Evolutionary conservation across 2,329 filamentous ascomycete species (phyloP).

Genomic region (Pochonia chlamydosporia): DNA sequence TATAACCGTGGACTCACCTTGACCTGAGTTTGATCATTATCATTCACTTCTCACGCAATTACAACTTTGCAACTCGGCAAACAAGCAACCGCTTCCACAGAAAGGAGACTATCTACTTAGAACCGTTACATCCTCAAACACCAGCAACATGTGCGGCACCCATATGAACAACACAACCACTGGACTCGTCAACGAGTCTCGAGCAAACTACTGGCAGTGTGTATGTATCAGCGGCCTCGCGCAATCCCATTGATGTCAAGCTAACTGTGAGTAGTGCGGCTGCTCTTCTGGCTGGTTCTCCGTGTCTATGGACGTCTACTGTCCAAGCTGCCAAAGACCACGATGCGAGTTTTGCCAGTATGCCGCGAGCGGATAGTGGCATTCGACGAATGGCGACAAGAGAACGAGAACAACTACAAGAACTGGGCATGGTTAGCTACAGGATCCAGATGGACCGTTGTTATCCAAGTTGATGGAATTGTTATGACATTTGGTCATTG

Average conservation of each 20-base stretch:
- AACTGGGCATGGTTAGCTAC: neutral
- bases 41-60: neutral
- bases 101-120: neutral
- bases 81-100: neutral
- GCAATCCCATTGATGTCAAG: neutral
- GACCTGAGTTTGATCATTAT: neutral
- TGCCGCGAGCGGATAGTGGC: constrained; percentile 3
- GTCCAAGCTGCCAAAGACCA: constrained; percentile 12
- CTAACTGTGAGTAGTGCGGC: constrained; percentile 13
- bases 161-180: neutral
- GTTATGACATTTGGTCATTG: neutral
- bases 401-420: neutral
- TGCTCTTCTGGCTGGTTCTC: constrained; percentile 16
- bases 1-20: neutral
- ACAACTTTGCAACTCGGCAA: neutral
- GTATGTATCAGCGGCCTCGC: constrained; percentile 6
- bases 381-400: neutral
- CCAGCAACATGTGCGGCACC: neutral
- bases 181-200: neutral
- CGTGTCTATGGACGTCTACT: constrained; percentile 11
- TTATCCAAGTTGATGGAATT: neutral
- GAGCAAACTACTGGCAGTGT: constrained; percentile 10
- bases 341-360: constrained; percentile 18
- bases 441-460: neutral
- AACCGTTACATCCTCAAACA: neutral